phyloP scores from a whole-genome alignment of 2,329 filamentous ascomycete species.

The Ceratocystis lukuohia region DNA sequence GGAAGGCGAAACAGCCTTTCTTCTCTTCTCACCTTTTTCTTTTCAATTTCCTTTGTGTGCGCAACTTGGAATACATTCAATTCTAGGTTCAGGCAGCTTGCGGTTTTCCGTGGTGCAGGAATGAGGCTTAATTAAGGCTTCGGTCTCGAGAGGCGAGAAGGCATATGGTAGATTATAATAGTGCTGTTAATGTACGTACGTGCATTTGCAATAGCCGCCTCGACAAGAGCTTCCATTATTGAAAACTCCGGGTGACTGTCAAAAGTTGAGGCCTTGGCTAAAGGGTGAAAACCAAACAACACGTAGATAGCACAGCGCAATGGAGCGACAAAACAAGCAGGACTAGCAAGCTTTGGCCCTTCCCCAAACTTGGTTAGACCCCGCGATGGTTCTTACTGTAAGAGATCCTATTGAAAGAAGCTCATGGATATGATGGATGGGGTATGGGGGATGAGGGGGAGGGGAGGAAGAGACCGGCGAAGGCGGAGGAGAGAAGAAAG shows the following conservation, averaged over 20 bases:
- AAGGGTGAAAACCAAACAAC: background rate
- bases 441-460: background rate
- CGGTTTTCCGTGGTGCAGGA: background rate
- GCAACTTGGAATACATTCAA: background rate
- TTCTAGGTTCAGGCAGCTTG: background rate
- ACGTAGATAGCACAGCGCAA: background rate
- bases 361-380: conserved; percentile 3
- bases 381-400: background rate
- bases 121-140: background rate
- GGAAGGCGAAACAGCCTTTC: no score
- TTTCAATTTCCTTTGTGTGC: no score
- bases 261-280: background rate
- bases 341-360: background rate
- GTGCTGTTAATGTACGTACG: background rate
- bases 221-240: background rate
- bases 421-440: background rate
- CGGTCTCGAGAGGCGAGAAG: background rate
- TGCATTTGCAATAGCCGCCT: background rate
- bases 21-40: no score
- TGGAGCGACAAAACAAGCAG: background rate
- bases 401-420: conserved; percentile 2
- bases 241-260: background rate
- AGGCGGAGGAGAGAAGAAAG: background rate
- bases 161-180: no score
- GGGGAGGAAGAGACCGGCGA: background rate